Percentiles rank a stretch among this genome's conserved stretches.
phyloP scores from a whole-genome alignment of 2,329 filamentous ascomycete species.

The Colletotrichum graminicola region DNA sequence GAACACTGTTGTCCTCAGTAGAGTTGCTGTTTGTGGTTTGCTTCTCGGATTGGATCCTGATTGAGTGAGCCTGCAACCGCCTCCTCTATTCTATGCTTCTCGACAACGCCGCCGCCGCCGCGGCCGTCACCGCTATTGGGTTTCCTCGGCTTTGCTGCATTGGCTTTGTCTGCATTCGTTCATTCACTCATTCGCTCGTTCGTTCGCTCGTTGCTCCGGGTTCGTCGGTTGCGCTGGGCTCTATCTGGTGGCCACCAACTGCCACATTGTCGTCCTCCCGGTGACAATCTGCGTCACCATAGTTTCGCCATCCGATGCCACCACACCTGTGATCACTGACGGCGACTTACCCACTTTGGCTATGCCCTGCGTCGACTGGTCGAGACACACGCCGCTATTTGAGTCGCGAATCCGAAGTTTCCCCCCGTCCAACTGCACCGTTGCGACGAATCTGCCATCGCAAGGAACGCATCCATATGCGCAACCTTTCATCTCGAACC shows the following conservation, averaged over 20 bases:
- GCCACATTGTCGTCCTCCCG: slow-evolving; percentile 30
- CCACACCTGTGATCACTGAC: slow-evolving; percentile 17
- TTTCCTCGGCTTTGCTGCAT: slow-evolving; percentile 5
- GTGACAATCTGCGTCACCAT: slow-evolving; percentile 34
- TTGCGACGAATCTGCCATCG: slow-evolving; percentile 27
- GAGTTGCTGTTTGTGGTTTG: background rate
- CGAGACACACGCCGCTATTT: slow-evolving; percentile 31
- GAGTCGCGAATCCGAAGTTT: slow-evolving; percentile 27
- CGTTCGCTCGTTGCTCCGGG: background rate
- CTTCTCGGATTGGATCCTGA: background rate
- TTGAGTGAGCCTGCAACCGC: background rate
- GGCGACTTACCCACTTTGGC: slow-evolving; percentile 35
- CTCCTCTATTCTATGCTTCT: background rate
- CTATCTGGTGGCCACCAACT: slow-evolving; percentile 22
- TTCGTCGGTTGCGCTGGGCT: background rate
- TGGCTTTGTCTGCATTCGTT: background rate
- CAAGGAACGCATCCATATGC: slow-evolving; percentile 25
- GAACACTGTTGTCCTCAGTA: background rate
- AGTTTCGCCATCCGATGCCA: slow-evolving; percentile 19
- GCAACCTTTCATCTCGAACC: slow-evolving; percentile 36
- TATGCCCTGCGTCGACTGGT: slow-evolving; percentile 38
- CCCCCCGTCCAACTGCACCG: slow-evolving; percentile 33
- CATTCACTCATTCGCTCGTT: background rate
- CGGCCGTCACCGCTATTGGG: background rate
- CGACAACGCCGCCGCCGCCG: too few species aligned